Evolutionary conservation across 1,284 basidiomycete genomes (phyloP), one percentile per base, ranked within the genome.

Genomic region (Cryptococcus amylolentus): DNA sequence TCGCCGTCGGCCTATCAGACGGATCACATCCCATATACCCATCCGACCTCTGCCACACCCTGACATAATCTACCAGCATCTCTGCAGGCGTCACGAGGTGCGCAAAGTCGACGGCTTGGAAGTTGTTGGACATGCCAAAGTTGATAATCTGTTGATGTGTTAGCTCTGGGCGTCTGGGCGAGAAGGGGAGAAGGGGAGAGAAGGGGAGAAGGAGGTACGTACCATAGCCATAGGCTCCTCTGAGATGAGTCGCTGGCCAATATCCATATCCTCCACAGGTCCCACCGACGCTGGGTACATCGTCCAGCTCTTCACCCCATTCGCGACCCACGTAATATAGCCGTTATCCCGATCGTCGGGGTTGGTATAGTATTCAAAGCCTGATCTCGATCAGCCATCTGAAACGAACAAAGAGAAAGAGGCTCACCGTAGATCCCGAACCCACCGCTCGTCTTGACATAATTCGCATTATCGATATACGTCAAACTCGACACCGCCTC

Each of bases 1-100:
- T 63, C n/a, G 71, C 74, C 0, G 92, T 95, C 0, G 91, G 92
- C 75, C 85, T 87, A 51, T 84, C 82, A 23, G 78, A 72, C 1
- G 91, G 91, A 68, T 92, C 88, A 69, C 92, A 95, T 2, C 91
- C 89, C 39, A 91, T 80, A 70, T 88, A 89, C 53, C 86, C 82
- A 9, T 81, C 71, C 53, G 83, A 75, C 58, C 83, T 81, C 13
- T 84, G 89, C 71, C 91, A 92, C 3, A 94, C 86, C 8, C 91
- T 83, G 44, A 94, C 83, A 76, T 86, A 95, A 69, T 96, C 91
- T 53, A 95, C 78, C 27, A 79, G 77, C 87, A 93, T 87, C 8
- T 78, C 81, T 1, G 80, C 81, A 1, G 90, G 90, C 78, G 89
- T 91, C 2, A 70, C 76, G 42, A 92, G 78, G 52, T 87, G 77